phyloP scores from a whole-genome alignment of 331 rosid species.

The Arachis monticola region DNA sequence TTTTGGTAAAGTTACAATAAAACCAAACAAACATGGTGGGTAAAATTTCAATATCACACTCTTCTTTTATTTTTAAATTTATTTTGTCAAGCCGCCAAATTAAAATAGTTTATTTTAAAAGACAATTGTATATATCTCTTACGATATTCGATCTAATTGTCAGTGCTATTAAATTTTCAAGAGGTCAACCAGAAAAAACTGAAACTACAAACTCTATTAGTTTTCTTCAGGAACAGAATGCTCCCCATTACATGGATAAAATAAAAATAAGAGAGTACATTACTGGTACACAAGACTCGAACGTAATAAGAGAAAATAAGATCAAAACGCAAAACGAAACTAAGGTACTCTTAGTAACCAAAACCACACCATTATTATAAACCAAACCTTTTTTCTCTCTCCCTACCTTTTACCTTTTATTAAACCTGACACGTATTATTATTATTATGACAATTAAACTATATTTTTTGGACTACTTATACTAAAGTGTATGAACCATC shows the following conservation, averaged over 20 bases:
- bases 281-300: neutral
- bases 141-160: no score
- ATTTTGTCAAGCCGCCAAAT: no score
- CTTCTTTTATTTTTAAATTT: no score
- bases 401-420: no score
- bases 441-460: neutral
- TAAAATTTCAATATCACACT: no score
- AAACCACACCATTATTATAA: neutral
- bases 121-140: no score
- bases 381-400: neutral
- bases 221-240: neutral
- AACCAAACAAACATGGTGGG: no score
- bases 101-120: no score
- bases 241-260: constrained; percentile 10
- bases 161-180: no score
- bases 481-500: constrained; percentile 54
- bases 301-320: neutral
- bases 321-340: neutral
- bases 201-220: neutral
- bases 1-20: no score
- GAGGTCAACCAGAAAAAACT: neutral
- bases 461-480: neutral
- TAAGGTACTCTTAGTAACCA: neutral
- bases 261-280: no score
- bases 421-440: neutral